These are phyloP conservation scores for Penicillium glabrum DNA, from an alignment of 2,329 filamentous ascomycete genomes.

Conservation along the genomic window DNA sequence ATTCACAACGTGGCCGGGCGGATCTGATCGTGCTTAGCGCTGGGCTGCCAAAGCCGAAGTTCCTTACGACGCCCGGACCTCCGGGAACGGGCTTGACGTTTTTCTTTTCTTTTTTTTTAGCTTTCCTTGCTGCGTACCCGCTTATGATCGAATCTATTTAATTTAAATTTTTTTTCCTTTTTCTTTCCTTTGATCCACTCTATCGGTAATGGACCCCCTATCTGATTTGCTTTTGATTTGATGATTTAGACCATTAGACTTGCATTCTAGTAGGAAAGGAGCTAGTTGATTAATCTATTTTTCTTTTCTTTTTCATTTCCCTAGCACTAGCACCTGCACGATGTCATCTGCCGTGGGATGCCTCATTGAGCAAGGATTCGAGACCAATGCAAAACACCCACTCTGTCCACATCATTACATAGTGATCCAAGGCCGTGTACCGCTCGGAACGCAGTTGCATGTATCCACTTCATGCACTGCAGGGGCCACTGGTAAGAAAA, in stretches of 20 bases:
- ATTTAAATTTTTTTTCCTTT: neutral
- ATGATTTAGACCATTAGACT: neutral
- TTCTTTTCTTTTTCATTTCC: neutral
- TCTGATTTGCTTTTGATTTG: neutral
- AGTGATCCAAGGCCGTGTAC: constrained; percentile 13
- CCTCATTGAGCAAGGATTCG: constrained; percentile 10
- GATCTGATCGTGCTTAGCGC: constrained; percentile 29
- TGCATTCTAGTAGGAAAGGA: neutral
- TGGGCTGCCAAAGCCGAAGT: neutral
- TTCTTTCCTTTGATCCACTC: neutral
- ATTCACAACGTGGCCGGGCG: constrained; percentile 29
- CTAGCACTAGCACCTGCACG: neutral
- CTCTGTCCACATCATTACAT: constrained; percentile 7
- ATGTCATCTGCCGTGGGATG: constrained; percentile 3
- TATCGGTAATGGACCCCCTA: neutral
- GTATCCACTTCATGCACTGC: constrained; percentile 23
- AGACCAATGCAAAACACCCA: constrained; percentile 17
- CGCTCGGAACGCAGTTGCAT: constrained; percentile 19
- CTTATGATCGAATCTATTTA: neutral
- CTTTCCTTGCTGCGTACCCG: neutral
- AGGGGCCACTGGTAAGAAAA: constrained; percentile 12
- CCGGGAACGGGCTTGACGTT: constrained; percentile 6
- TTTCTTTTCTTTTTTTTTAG: neutral
- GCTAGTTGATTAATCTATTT: neutral
- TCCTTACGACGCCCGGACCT: constrained; percentile 5